Evolutionary conservation across 352 stramenopile genomes (phyloP).

Genomic region (Phytophthora macrochlamydospora): DNA sequence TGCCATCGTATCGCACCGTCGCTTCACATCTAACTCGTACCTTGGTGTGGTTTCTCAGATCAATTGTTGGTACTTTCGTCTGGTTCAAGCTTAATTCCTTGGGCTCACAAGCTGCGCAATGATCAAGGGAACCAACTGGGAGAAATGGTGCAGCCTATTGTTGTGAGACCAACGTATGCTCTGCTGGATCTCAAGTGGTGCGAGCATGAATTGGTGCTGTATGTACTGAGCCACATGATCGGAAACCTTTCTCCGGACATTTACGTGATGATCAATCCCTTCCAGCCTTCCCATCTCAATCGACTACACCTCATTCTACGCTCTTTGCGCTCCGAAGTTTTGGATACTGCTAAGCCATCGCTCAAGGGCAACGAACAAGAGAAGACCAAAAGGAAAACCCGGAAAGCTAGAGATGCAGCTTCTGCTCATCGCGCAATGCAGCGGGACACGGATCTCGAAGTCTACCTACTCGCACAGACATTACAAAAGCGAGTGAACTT

Average conservation of each 20-base stretch:
- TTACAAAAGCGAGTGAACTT: constrained; percentile 54
- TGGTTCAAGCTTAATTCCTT: constrained; percentile 37
- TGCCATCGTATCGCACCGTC: not conserved
- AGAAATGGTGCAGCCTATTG: constrained; percentile 1
- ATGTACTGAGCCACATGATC: constrained; percentile 37
- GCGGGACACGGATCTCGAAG: constrained; percentile 34
- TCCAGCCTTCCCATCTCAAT: constrained; percentile 34
- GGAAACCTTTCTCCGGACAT: constrained; percentile 43
- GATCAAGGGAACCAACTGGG: not conserved
- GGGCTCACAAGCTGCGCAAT: constrained; percentile 14
- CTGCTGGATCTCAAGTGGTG: constrained; percentile 28
- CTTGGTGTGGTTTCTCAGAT: constrained; percentile 2
- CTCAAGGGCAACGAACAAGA: not conserved
- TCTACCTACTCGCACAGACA: constrained; percentile 25
- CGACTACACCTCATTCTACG: constrained; percentile 29
- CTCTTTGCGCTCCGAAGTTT: constrained; percentile 39
- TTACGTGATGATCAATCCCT: constrained; percentile 48
- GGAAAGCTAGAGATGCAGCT: constrained; percentile 5
- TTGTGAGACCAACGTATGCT: constrained; percentile 47
- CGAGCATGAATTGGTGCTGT: constrained; percentile 28
- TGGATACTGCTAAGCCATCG: constrained; percentile 19
- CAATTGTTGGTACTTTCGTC: constrained; percentile 54
- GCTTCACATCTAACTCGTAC: too few species aligned
- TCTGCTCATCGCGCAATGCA: constrained; percentile 24
- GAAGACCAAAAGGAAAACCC: not conserved